These are phyloP conservation scores for Heterobasidion parviporum DNA, from an alignment of 1,284 basidiomycete genomes.

Conservation along the genomic window DNA sequence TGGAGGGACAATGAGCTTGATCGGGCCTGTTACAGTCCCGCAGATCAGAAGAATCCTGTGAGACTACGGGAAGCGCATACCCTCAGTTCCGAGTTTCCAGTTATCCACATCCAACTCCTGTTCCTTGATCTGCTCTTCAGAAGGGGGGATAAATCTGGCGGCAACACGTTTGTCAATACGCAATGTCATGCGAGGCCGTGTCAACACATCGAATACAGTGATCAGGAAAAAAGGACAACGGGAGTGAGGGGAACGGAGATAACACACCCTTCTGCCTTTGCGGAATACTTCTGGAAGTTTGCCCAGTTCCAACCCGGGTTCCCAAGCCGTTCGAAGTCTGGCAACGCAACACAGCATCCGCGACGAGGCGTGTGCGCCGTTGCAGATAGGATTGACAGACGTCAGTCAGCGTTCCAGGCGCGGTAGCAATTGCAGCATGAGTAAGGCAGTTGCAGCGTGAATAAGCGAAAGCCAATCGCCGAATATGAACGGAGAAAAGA, in stretches of 20 bases:
- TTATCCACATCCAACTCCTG: neutral
- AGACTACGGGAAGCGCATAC: neutral
- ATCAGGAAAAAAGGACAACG: neutral
- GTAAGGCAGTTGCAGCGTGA: too few relatives aligned
- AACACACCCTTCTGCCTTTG: neutral
- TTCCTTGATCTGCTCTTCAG: neutral
- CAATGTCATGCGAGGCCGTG: neutral
- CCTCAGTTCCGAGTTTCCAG: neutral
- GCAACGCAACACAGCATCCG: too few relatives aligned
- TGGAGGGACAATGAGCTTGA: neutral
- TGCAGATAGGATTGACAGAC: neutral
- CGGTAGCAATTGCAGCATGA: too few relatives aligned
- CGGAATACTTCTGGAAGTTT: slow-evolving; percentile 1
- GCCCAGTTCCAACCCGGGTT: slow-evolving; percentile 4
- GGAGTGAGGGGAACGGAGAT: too few relatives aligned
- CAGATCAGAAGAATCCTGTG: neutral
- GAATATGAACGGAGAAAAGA: neutral
- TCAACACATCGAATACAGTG: neutral
- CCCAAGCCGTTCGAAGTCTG: slow-evolving; percentile 2
- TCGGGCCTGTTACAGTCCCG: neutral
- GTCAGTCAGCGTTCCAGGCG: too few relatives aligned
- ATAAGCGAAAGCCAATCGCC: neutral
- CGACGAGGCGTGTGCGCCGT: too few relatives aligned
- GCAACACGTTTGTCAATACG: neutral
- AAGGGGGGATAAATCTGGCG: neutral